These are phyloP conservation scores for Populus deltoides DNA, from an alignment of 345 rosid genomes.

Conservation along the genomic window DNA sequence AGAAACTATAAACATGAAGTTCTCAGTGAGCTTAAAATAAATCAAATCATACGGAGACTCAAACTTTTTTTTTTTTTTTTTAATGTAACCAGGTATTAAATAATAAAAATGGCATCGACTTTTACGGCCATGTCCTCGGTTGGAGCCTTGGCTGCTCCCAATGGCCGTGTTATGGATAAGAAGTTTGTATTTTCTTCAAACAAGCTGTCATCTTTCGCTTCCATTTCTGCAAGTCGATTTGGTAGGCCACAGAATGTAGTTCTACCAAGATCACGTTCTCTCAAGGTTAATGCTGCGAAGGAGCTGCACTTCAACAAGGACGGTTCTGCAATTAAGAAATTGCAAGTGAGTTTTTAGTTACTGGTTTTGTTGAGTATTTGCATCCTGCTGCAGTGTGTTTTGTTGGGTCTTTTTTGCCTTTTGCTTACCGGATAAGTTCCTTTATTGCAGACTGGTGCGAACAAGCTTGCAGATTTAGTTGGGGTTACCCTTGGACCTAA, in stretches of 20 bases:
- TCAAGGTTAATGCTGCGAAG: slow-evolving; percentile 78
- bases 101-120: slow-evolving; percentile 62
- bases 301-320: slow-evolving; percentile 94
- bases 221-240: slow-evolving; percentile 58
- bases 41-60: not conserved
- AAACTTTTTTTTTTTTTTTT: not conserved
- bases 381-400: not conserved
- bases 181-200: slow-evolving; percentile 48
- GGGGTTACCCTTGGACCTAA: slow-evolving; percentile 98
- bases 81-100: not conserved
- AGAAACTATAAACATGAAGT: not conserved
- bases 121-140: slow-evolving; percentile 68
- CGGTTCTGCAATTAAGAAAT: slow-evolving; percentile 78
- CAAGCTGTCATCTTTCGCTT: slow-evolving; percentile 66
- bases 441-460: slow-evolving; percentile 71
- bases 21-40: not conserved
- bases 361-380: not conserved
- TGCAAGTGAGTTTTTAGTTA: slow-evolving; percentile 57
- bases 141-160: slow-evolving; percentile 65
- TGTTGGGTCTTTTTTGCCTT: not conserved
- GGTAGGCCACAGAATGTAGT: slow-evolving; percentile 49
- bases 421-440: slow-evolving; percentile 7
- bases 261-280: slow-evolving; percentile 43
- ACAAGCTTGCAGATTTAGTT: slow-evolving; percentile 96
- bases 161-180: slow-evolving; percentile 50